Conservation (phyloP, 805 yeast genomes). For the Wickerhamiella shivajii region DNA sequence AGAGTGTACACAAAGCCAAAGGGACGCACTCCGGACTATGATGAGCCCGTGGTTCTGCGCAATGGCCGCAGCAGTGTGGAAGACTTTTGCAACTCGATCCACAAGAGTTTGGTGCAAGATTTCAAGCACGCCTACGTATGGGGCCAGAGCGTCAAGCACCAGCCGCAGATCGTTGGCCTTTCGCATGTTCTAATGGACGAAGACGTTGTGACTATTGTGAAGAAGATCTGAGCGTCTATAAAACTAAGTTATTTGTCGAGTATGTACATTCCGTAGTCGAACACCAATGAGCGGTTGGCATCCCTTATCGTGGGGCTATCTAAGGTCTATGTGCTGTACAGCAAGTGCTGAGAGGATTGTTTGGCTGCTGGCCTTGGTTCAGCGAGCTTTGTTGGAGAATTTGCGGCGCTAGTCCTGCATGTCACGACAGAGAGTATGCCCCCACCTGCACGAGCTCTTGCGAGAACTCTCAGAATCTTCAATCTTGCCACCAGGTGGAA, state of each 20-base stretch:
- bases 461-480: too few species aligned
- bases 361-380: too few species aligned
- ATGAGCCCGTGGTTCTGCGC: conserved; percentile 86
- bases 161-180: conserved; percentile 91
- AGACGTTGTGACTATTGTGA: conserved; percentile 90
- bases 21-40: conserved; percentile 85
- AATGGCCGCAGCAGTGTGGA: conserved; percentile 72
- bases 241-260: conserved; percentile 1
- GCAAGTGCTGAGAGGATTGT: too few species aligned
- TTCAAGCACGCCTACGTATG: conserved; percentile 86
- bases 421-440: too few species aligned
- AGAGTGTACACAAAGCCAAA: conserved; percentile 96
- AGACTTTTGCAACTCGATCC: conserved; percentile 93
- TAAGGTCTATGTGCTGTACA: too few species aligned
- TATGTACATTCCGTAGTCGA: too few species aligned
- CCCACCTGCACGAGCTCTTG: too few species aligned
- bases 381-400: too few species aligned
- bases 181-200: conserved; percentile 78
- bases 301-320: too few species aligned
- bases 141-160: conserved; percentile 86
- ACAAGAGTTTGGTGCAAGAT: conserved; percentile 84
- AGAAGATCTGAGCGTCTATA: conserved; percentile 29
- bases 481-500: too few species aligned
- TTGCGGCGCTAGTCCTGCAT: too few species aligned
- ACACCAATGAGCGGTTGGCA: too few species aligned